Conservation (phyloP, 345 rosid species). For the Gossypium raimondii region DNA sequence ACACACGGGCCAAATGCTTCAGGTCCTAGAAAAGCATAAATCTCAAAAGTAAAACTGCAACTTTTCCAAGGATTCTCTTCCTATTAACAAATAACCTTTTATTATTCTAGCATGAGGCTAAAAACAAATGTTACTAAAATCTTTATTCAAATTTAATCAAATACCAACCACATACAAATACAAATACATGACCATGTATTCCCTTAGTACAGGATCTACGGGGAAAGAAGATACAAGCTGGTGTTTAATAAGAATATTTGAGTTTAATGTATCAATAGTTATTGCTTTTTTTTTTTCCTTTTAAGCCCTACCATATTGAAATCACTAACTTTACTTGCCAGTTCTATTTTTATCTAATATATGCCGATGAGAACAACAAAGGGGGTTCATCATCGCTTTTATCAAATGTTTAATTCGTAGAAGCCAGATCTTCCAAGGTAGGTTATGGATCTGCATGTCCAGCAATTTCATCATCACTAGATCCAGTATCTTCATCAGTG, state of each 20-base stretch:
- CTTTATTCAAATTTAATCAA: not conserved
- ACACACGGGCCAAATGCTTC: not conserved
- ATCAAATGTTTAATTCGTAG: not conserved
- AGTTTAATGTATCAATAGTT: constrained; percentile 10
- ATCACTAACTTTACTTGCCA: constrained; percentile 12
- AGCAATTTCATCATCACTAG: constrained; percentile 55
- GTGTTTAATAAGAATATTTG: not conserved
- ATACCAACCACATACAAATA: not conserved
- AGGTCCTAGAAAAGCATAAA: not conserved
- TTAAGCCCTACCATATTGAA: constrained; percentile 1
- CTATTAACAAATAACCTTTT: not conserved
- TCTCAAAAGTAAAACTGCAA: not conserved
- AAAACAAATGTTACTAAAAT: not conserved
- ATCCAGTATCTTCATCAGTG: constrained; percentile 40
- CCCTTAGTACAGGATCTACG: not conserved
- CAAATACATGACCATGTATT: not conserved
- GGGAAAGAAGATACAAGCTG: constrained; percentile 1
- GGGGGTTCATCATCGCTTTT: constrained; percentile 14
- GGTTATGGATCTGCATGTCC: constrained; percentile 55
- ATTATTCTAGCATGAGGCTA: not conserved
- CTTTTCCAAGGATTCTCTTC: not conserved
- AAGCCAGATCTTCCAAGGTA: not conserved
- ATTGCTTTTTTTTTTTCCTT: constrained; percentile 4
- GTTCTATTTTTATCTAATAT: not conserved
- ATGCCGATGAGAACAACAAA: constrained; percentile 13